These are phyloP conservation scores for Ganoderma leucocontextum DNA, from an alignment of 1,284 basidiomycete species.

Conservation along the genomic window DNA sequence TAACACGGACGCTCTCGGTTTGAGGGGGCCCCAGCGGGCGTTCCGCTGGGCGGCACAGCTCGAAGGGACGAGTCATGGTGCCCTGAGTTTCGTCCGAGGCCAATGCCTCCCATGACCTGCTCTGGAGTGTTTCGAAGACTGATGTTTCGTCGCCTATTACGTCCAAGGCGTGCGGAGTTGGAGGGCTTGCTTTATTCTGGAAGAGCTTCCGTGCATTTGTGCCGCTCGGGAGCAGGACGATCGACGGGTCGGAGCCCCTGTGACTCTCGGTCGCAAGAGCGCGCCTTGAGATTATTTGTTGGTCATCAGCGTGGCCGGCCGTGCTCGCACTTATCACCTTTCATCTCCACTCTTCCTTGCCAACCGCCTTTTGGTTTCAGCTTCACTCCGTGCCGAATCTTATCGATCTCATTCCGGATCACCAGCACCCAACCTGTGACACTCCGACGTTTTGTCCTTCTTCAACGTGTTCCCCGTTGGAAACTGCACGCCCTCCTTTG, in stretches of 20 bases:
- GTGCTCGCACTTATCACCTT: conserved; percentile 27
- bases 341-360: conserved; percentile 33
- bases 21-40: not conserved
- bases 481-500: conserved; percentile 23
- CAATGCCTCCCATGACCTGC: conserved; percentile 21
- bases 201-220: conserved; percentile 11
- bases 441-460: conserved; percentile 27
- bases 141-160: conserved; percentile 32
- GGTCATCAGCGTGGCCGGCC: conserved; percentile 5
- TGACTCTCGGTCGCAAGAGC: conserved; percentile 20
- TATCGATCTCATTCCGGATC: conserved; percentile 43
- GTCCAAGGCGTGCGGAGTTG: conserved; percentile 19
- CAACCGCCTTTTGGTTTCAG: conserved; percentile 27
- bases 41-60: conserved; percentile 3
- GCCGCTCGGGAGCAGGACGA: conserved; percentile 16
- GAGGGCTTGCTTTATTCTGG: conserved; percentile 28
- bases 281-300: not conserved
- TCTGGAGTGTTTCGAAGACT: conserved; percentile 19
- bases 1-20: too few relatives aligned
- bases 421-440: conserved; percentile 40
- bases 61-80: conserved; percentile 3
- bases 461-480: conserved; percentile 30
- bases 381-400: conserved; percentile 33
- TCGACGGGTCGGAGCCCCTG: conserved; percentile 31
- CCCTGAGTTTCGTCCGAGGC: conserved; percentile 2